phyloP scores from a whole-genome alignment of 2,329 filamentous ascomycete species.

The Calonectria henricotiae region DNA sequence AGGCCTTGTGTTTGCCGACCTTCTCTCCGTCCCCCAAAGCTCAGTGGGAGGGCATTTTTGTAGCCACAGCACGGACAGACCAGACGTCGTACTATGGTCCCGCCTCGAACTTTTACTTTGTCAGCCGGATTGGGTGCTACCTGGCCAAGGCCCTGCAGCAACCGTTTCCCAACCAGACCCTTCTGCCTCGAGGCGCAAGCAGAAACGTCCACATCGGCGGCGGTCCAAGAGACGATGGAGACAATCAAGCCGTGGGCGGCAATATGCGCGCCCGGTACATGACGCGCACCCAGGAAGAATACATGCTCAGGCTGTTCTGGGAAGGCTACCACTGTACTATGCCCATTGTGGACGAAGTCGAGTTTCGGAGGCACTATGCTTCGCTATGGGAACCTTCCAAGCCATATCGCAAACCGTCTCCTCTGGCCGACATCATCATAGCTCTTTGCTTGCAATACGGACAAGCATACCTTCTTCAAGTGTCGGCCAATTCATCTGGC shows the following conservation, averaged over 20 bases:
- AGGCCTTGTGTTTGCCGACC: not conserved
- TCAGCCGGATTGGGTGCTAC: conserved; percentile 60
- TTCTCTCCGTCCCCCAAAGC: conserved; percentile 23
- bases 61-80: conserved; percentile 56
- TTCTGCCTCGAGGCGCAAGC: conserved; percentile 42
- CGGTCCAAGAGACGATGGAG: not conserved
- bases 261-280: conserved; percentile 42
- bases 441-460: conserved; percentile 69
- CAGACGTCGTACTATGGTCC: conserved; percentile 63
- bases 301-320: conserved; percentile 66
- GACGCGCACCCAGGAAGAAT: conserved; percentile 63
- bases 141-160: conserved; percentile 56
- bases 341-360: conserved; percentile 62
- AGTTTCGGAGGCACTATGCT: conserved; percentile 63
- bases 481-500: conserved; percentile 11
- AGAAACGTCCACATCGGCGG: conserved; percentile 29
- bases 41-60: conserved; percentile 57
- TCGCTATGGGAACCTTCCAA: conserved; percentile 58
- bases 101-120: conserved; percentile 64
- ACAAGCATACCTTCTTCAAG: conserved; percentile 46
- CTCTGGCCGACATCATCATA: conserved; percentile 69
- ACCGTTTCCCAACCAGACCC: conserved; percentile 35
- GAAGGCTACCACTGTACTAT: conserved; percentile 61
- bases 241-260: not conserved
- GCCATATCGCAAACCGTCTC: conserved; percentile 61